These are phyloP conservation scores for Thalia dealbata DNA, from an alignment of 176 grass and related monocot species.

Conservation along the genomic window DNA sequence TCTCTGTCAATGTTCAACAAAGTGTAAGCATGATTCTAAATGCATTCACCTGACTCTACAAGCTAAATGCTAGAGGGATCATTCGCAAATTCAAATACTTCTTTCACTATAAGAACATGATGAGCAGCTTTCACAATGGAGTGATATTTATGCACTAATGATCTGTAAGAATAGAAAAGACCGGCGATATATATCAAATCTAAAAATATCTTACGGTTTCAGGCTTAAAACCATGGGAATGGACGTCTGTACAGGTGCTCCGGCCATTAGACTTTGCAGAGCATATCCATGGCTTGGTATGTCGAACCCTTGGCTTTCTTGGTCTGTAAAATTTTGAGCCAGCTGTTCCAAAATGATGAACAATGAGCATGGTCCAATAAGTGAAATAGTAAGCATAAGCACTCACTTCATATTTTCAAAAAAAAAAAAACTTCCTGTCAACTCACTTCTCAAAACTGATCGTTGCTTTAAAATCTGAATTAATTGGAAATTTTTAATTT, in stretches of 20 bases:
- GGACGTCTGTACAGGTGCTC: not conserved
- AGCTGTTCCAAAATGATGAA: not conserved
- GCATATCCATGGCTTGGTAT: conserved; percentile 2
- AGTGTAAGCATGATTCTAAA: not conserved
- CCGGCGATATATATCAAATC: too few species aligned
- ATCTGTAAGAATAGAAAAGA: too few species aligned
- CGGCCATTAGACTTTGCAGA: not conserved
- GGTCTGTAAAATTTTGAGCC: not conserved
- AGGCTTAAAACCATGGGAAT: conserved; percentile 2
- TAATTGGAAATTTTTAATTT: too few species aligned
- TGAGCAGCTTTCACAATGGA: too few species aligned
- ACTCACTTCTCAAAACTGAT: not conserved
- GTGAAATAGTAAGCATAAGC: not conserved
- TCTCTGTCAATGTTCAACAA: conserved; percentile 4
- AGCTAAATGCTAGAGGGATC: too few species aligned
- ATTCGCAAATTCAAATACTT: too few species aligned
- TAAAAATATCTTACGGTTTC: not conserved
- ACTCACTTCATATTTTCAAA: too few species aligned
- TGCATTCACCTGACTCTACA: not conserved
- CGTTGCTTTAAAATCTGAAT: not conserved
- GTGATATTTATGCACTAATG: too few species aligned
- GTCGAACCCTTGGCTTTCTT: not conserved
- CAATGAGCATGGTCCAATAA: not conserved
- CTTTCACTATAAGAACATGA: too few species aligned
- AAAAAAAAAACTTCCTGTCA: too few species aligned